Conservation (phyloP, 179 eudicot species). For the Corrigiola litoralis region DNA sequence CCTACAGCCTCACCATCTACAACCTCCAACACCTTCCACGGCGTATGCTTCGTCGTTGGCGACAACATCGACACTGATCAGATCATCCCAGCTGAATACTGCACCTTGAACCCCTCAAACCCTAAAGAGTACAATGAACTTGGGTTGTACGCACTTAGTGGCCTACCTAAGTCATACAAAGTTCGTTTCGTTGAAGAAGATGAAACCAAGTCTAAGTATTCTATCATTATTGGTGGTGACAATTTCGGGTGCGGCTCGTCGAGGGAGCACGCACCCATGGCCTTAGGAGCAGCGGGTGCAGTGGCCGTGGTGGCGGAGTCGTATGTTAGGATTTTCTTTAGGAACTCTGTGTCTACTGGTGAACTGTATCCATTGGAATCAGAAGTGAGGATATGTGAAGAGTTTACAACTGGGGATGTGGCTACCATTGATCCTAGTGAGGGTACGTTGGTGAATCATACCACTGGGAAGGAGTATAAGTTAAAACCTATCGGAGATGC, state of each 20-base stretch:
- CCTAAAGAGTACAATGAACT: constrained; percentile 82
- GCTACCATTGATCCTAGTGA: constrained; percentile 61
- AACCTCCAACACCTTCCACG: no score
- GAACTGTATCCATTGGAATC: constrained; percentile 73
- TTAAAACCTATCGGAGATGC: constrained; percentile 90
- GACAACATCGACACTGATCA: constrained; percentile 97
- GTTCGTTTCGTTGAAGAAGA: constrained; percentile 50
- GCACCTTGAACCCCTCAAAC: constrained; percentile 79
- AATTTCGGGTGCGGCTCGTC: constrained; percentile 88
- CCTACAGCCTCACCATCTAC: no score
- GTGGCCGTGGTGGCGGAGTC: constrained; percentile 73
- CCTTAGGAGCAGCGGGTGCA: constrained; percentile 67
- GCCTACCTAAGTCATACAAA: constrained; percentile 50
- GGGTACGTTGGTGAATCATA: constrained; percentile 64
- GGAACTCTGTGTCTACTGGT: constrained; percentile 77
- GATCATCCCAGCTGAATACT: constrained; percentile 92
- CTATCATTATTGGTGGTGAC: constrained; percentile 68
- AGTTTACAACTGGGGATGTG: constrained; percentile 77
- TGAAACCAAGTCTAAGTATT: constrained; percentile 44
- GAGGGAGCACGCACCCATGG: constrained; percentile 79
- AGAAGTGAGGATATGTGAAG: constrained; percentile 65
- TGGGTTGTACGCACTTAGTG: constrained; percentile 66
- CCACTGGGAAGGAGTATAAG: constrained; percentile 70
- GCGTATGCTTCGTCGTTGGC: constrained; percentile 80
- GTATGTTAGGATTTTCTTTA: constrained; percentile 71